Conservation (phyloP, 2,329 filamentous ascomycete species). For the Hyphodiscus sp. region DNA sequence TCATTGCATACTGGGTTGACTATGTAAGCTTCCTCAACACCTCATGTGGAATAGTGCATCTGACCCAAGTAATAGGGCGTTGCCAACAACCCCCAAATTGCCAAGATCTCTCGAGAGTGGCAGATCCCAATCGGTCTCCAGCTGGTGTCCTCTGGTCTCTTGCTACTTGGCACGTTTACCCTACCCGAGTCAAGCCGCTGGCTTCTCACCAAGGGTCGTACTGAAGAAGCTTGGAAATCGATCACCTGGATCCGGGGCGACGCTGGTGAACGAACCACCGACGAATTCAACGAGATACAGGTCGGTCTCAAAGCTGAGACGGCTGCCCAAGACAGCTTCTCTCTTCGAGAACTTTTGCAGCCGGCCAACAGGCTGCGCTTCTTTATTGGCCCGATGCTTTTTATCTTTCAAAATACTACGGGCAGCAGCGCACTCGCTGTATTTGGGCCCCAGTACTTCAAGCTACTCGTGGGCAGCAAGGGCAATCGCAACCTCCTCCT, state of each 20-base stretch:
- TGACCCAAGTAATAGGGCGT: too few relatives aligned
- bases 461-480: conserved; percentile 39
- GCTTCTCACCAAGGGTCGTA: conserved; percentile 40
- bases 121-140: conserved; percentile 39
- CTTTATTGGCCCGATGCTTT: too few relatives aligned
- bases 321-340: conserved; percentile 35
- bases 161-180: conserved; percentile 43
- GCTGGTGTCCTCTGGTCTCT: conserved; percentile 39
- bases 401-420: conserved; percentile 36
- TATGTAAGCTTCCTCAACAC: too few relatives aligned
- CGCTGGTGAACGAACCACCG: conserved; percentile 31
- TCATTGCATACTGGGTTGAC: conserved; percentile 8
- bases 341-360: too few relatives aligned
- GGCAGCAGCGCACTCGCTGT: conserved; percentile 46
- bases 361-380: too few relatives aligned
- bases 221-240: conserved; percentile 40
- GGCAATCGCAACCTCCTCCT: conserved; percentile 41
- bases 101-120: too few relatives aligned
- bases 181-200: conserved; percentile 44
- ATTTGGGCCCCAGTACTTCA: conserved; percentile 46
- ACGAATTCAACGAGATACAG: conserved; percentile 38
- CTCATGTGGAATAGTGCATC: too few relatives aligned
- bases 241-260: conserved; percentile 47
- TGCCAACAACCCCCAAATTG: too few relatives aligned
- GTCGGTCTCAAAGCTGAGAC: conserved; percentile 42